Evolutionary conservation across 176 grass and related monocot genomes (phyloP).

Genomic region (Eragrostis curvula): DNA sequence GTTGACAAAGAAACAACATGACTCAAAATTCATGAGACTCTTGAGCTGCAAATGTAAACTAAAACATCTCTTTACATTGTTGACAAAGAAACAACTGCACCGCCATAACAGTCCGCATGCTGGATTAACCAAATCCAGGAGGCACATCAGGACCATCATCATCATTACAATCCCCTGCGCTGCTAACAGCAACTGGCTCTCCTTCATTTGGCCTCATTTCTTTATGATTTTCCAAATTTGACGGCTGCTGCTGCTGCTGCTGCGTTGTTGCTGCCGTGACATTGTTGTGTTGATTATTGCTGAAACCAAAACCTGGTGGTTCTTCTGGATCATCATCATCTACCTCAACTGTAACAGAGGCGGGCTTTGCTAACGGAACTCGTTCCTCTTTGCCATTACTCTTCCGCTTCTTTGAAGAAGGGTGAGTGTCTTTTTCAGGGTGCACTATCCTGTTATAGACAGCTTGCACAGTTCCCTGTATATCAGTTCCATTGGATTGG

Average conservation of each 20-base stretch:
- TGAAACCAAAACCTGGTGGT: conserved; percentile 68
- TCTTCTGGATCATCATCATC: conserved; percentile 63
- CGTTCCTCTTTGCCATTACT: conserved; percentile 46
- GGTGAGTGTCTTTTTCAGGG: conserved; percentile 37
- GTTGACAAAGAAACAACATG: background rate
- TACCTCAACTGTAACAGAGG: conserved; percentile 21
- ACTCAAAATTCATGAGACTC: conserved; percentile 8
- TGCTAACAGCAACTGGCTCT: conserved; percentile 6
- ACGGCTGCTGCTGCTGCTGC: background rate
- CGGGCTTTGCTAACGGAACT: conserved; percentile 26
- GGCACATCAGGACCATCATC: conserved; percentile 69
- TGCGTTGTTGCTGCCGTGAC: background rate
- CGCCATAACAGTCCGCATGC: background rate
- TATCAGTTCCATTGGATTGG: conserved; percentile 67
- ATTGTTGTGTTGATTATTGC: conserved; percentile 38
- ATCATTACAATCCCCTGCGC: background rate
- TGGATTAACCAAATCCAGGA: conserved; percentile 70
- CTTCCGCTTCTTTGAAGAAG: conserved; percentile 50
- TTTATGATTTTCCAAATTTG: conserved; percentile 27
- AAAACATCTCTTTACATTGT: conserved; percentile 6
- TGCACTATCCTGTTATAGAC: conserved; percentile 70
- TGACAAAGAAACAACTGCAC: background rate
- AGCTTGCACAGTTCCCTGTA: conserved; percentile 56
- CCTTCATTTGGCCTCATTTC: conserved; percentile 36
- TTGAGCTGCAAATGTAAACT: conserved; percentile 16